Base-by-base conservation (phyloP, 768 basidiomycete species). In the Mycena rosella region DNA sequence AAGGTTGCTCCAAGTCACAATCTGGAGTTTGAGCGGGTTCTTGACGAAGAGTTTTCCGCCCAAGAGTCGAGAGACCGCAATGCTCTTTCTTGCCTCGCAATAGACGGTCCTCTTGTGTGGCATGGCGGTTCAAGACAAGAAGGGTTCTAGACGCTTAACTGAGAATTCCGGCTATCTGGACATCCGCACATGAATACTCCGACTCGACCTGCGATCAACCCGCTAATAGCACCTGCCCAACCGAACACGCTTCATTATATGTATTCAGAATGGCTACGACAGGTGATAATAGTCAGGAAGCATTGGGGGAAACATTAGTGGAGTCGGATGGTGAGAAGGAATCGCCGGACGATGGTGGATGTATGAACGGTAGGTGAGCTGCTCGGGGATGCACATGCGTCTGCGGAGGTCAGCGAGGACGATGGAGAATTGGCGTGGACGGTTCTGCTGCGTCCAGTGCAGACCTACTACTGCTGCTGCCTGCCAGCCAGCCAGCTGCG, bases 261-360 rank as follows among this genome's bases (percentile, higher is more conserved):
- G 30, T 59, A 65, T 65, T 65, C 64, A 59, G 53, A 51, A 15
- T 29, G n/a, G 60, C 34, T 38, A 36, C 38, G 36, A 45, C 22
- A 26, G 40, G 32, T 47, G 8, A 44, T 65, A 26, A 18, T 44
- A 45, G 65, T 42, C 60, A 53, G 29, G 51, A n/a, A n/a, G n/a
- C n/a, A n/a, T n/a, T n/a, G n/a, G n/a, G n/a, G n/a, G 32, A 47
- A 34, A 53, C 34, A 66, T 66, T 66, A 66, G 58, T 66, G 65
- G 48, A 34, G 9, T 59, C 38, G 47, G 53, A 64, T 24, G 24
- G 30, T 44, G 38, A 36, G 15, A 40, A n/a, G 26, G 38, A 45
- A 56, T 49, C 54, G 45, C 32, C 45, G 45, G 40, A 63, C 34
- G 36, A 63, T 29, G 53, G 44, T n/a, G 42, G 34, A 66, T 45